Base-by-base conservation (phyloP, 768 basidiomycete genomes). In the Tricholoma matsutake region DNA sequence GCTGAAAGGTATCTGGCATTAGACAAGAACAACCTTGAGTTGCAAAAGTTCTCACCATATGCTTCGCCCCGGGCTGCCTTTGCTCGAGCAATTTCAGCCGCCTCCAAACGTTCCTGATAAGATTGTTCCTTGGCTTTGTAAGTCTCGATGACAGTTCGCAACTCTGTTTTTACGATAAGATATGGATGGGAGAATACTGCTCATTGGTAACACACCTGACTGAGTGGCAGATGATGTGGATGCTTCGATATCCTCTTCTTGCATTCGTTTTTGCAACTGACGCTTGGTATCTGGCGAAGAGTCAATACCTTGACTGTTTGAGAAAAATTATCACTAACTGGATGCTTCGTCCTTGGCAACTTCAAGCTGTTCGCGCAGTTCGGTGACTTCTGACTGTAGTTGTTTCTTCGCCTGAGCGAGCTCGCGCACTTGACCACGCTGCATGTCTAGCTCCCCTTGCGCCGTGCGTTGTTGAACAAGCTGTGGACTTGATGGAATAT, bases 51-150 rank as follows among this genome's bases (percentile, higher is more conserved):
- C 77, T 56, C 61, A 91, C 91, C 79, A 65, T 83, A 79, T 4
- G 83, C 79, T 72, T 91, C 90, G 3, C 82, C 82, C 14, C 87
- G 82, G 52, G 84, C 82, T 13, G 83, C 80, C 65, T 86, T 90
- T 6, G 83, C 87, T 51, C 83, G 79, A 6, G 83, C 85, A 55
- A 90, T 84, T 67, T 92, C 90, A 0, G 86, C 81, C 11, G 83
- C 83, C 69, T 92, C 87, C 20, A 90, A 78, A 9, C 83, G 81
- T 49, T 81, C 79, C 31, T 85, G 81, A 59, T 85, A 84, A 1
- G 79, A 75, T 54, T 82, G 79, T 34, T 84, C 80, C 67, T 91
- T 89, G 31, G 81, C 74, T 67, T 88, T 86, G 73, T 88, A 86
- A 16, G 84, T 78, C 63, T 88, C 83, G 20, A 90, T 77, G 1